Conservation (phyloP, 345 rosid species). For the Boechera retrofracta region DNA sequence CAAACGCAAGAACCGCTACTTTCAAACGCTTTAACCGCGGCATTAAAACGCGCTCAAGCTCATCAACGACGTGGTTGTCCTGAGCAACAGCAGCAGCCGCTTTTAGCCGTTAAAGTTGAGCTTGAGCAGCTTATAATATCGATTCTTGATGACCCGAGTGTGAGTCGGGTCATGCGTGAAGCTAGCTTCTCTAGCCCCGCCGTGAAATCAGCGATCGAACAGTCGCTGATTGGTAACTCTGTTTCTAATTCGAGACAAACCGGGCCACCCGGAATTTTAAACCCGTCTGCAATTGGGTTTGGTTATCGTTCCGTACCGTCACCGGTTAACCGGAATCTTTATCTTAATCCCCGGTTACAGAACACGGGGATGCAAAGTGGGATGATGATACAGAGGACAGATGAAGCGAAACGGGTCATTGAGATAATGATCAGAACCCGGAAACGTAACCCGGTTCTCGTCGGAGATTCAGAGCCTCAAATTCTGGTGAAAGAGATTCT, state of each 20-base stretch:
- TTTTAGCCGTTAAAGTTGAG: slow-evolving; percentile 94
- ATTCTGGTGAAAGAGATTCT: slow-evolving; percentile 70
- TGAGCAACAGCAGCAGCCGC: slow-evolving; percentile 97
- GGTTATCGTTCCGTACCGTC: slow-evolving; percentile 61
- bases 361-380: slow-evolving; percentile 51
- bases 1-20: slow-evolving; percentile 72
- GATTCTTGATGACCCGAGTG: slow-evolving; percentile 97
- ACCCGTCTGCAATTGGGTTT: slow-evolving; percentile 54
- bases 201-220: slow-evolving; percentile 90
- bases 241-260: slow-evolving; percentile 45
- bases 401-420: slow-evolving; percentile 66
- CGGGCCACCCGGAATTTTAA: slow-evolving; percentile 43
- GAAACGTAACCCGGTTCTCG: slow-evolving; percentile 89
- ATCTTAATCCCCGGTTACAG: slow-evolving; percentile 82
- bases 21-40: slow-evolving; percentile 98
- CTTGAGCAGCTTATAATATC: slow-evolving; percentile 96
- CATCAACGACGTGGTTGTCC: slow-evolving; percentile 99
- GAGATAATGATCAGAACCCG: slow-evolving; percentile 67
- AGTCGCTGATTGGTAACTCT: slow-evolving; percentile 52
- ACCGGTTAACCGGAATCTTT: slow-evolving; percentile 60
- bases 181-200: slow-evolving; percentile 98
- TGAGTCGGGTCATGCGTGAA: slow-evolving; percentile 96
- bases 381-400: slow-evolving; percentile 57
- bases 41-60: slow-evolving; percentile 96
- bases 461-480: slow-evolving; percentile 83